Evolutionary conservation across 2,329 filamentous ascomycete species (phyloP), one percentile per base, ranked within the genome.

Genomic region (Colletotrichum paranaense): DNA sequence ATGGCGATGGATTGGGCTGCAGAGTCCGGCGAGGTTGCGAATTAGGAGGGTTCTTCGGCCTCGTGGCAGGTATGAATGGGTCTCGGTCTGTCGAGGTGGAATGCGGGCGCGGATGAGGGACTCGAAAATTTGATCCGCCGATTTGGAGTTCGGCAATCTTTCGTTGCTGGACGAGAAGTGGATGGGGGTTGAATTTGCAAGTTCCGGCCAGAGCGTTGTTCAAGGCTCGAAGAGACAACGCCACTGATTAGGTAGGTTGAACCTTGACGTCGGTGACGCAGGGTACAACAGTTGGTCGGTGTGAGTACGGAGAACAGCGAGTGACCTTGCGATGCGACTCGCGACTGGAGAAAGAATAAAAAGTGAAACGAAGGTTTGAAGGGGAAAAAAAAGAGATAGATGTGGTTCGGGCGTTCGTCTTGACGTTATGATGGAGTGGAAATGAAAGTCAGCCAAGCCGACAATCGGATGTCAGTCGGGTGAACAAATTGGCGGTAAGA

Each of bases 361-460:
- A 62, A 60, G 49, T 70, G 71, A 73, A 73, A 73, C 71, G 60
- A 57, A 65, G 60, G 71, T 73, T 73, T 70, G 24, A 62, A 56
- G 49, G 49, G 28, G 32, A 12, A 35, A 35, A 24, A n/a, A 24
- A n/a, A 11, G 19, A 49, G 19, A n/a, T 3, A 49, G 42, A 73
- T 49, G 67, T 70, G 60, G 67, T 49, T 65, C 59, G 70, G 69
- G 42, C 59, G 66, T 70, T 70, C 67, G 70, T 73, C 60, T 67
- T 65, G 70, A 62, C 46, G 70, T 65, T 73, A 26, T 28, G 55
- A 46, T 65, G 35, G 60, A 46, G 56, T 7, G 42, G 32, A 46
- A 62, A 46, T 56, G n/a, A 30, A 22, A 58, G 60, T 73, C 62
- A 38, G 62, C 30, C 53, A 69, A 55, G 55, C 42, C 46, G 28